Base-by-base conservation (phyloP, 2,329 filamentous ascomycete species). In the Tolypocladium ovalisporum region DNA sequence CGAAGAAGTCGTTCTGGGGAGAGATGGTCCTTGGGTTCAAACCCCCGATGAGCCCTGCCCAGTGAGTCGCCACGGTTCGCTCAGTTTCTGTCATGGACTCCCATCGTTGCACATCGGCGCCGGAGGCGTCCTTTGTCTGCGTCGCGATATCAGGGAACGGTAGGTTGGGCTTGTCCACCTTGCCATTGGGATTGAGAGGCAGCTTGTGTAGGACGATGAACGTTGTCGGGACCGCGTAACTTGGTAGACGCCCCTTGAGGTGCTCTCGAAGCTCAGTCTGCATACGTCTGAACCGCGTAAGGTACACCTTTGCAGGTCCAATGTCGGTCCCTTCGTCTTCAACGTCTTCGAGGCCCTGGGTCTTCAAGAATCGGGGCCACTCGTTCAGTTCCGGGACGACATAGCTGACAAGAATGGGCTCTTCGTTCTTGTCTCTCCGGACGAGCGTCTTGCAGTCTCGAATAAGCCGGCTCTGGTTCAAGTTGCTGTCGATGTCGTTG, bases 391-490 rank as follows among this genome's bases (percentile, higher is more conserved):
- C 88, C 6, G 90, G 90, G 3, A 96, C 91, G 60, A 96, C 83
- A 70, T 96, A 96, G 69, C 86, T 94, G 65, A 96, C 89, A 39
- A 97, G 76, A 0, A 83, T 92, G 22, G 84, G 89, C 70, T 97
- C 93, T 70, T 70, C 90, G 54, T 73, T 65, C 17, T 42, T 37
- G 42, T 70, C 62, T 60, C 68, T 62, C 52, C 71, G 83, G 4
- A 97, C 84, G 3, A 97, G 75, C 0, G 93, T 97, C 63, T 90
- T 86, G 71, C 88, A 90, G 63, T 97, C 93, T 44, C 90, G 81
- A 29, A 97, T 82, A 29, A 95, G 74, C 1, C 83, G 84, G 72
- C 89, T 83, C 51, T 85, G 81, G 56, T 84, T 88, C 52, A 97
- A 75, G 69, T 96, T 87, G 47, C 80, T 88, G 71, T 97, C 92